Evolutionary conservation across 2,329 filamentous ascomycete species (phyloP).

Genomic region (Phyllosticta paracitricarpa): DNA sequence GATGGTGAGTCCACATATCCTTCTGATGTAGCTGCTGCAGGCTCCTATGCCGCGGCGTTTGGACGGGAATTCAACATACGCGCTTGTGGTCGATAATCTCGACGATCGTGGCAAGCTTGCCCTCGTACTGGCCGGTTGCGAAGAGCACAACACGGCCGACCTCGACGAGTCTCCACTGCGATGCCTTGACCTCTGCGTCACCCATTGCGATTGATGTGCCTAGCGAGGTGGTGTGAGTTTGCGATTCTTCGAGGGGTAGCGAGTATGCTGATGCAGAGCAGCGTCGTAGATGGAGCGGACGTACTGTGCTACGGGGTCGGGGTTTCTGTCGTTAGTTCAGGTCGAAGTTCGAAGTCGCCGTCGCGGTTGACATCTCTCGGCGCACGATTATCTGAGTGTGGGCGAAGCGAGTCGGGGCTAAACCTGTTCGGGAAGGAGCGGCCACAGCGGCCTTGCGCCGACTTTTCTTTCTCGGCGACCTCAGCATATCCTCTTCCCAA

Average conservation of each 20-base stretch:
- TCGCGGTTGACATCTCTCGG: too few species aligned
- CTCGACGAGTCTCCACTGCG: constrained; percentile 79
- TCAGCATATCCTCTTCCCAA: constrained; percentile 1
- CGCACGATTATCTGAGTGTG: too few species aligned
- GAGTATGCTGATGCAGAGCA: neutral
- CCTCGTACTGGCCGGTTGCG: constrained; percentile 68
- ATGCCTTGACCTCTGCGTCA: constrained; percentile 39
- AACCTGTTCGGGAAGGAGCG: too few species aligned
- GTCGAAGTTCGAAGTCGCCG: constrained; percentile 2
- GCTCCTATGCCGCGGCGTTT: neutral
- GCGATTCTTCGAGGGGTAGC: constrained; percentile 12
- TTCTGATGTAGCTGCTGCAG: neutral
- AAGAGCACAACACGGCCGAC: constrained; percentile 95
- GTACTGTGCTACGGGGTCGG: constrained; percentile 30
- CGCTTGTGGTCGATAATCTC: constrained; percentile 99
- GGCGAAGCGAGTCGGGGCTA: too few species aligned
- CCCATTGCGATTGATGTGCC: constrained; percentile 35
- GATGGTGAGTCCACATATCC: constrained; percentile 8
- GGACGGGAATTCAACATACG: constrained; percentile 54
- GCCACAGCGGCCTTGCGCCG: neutral
- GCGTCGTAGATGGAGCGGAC: constrained; percentile 14
- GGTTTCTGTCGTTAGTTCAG: constrained; percentile 14
- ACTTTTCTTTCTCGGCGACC: neutral
- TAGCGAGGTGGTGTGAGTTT: constrained; percentile 16
- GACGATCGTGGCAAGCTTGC: constrained; percentile 87